Evolutionary conservation across 1,284 basidiomycete genomes (phyloP), one percentile per base, ranked within the genome.

Genomic region (Tilletia horrida): DNA sequence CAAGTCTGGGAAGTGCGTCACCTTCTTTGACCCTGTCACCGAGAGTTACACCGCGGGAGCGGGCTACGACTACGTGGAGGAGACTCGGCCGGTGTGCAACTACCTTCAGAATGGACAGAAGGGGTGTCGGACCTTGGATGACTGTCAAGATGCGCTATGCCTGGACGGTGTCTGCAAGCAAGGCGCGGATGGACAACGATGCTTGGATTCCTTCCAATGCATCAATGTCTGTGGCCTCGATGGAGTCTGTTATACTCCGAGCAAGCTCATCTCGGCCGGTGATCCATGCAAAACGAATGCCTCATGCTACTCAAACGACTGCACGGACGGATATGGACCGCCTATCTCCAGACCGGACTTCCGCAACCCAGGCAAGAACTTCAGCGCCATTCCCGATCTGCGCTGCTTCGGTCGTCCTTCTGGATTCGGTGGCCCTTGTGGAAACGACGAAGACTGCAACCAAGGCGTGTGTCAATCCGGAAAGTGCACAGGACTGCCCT

Each of bases 1-100:
- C 70, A 69, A 70, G 65, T 67, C 68, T 68, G 66, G 66, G n/a
- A 65, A 68, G 3, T 71, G 72, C 35, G 23, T n/a, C 3, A 45
- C 40, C n/a, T 64, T 64, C 57, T 62, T 67, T 65, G 71, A 45
- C 31, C 69, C 68, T 62, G 61, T 66, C 42, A 50, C 50, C 65
- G 62, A 65, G 50, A 57, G 55, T 23, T 52, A 63, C 44, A 42
- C 44, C 62, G 44, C 50, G 14, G 8, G 21, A 27, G 16, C 18
- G 1, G 69, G 35, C 35, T 40, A 40, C 35, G 35, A 40, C 35
- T 40, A 40, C 35, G 35, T 40, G 35, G 35, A 40, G 35, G 35
- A 40, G 35, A 63, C 65, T 63, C 68, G 68, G n/a, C 48, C 27
- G 21, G 68, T 69, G 67, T 73, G 72, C 59, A 21, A 29, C 8